Base-by-base conservation (phyloP, 805 yeast species). In the Candida hungchunana region DNA sequence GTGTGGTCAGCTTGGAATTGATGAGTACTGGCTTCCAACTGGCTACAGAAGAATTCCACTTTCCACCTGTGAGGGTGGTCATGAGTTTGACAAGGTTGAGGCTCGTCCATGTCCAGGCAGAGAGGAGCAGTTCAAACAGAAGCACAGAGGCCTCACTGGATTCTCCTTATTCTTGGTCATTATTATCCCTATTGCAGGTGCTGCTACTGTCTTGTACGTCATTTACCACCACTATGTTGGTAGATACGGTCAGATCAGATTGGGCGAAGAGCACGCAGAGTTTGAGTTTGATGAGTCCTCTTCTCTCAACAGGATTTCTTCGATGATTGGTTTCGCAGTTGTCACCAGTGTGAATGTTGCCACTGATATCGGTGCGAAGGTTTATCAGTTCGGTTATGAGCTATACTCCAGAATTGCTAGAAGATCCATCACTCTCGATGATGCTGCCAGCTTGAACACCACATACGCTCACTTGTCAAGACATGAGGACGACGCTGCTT, bases 71-170 rank as follows among this genome's bases (percentile, higher is more conserved):
- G 70, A 64, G 29, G 94, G 87, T 16, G 97, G 97, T 4, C 60
- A 75, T 37, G 67, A 71, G 39, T 71, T 85, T 34, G 97, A 85
- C 53, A 67, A 72, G 25, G 73, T 78, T 58, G 69, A 64, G 14
- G 68, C 82, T 3, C 69, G 64, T 36, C 75, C 97, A 7, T 93
- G 98, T 59, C 97, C 97, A 5, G 97, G 97, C 2, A 84, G 79
- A 50, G 78, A 79, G 42, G 59, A 63, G 9, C 80, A 86, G 47
- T 88, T 76, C 37, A 56, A 61, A 21, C 61, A 69, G 39, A 65
- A 72, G 32, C 73, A 77, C 43, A 64, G 65, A 18, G 77, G 81
- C 2, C 51, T 84, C 4, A 71, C 66, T 10, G 82, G 86, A 0
- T 62, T 67, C 15, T 68, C 74, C 11, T 56, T 82, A 38, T 60